Base-by-base conservation (phyloP, 179 eudicot species). In the Actinidia chinensis region DNA sequence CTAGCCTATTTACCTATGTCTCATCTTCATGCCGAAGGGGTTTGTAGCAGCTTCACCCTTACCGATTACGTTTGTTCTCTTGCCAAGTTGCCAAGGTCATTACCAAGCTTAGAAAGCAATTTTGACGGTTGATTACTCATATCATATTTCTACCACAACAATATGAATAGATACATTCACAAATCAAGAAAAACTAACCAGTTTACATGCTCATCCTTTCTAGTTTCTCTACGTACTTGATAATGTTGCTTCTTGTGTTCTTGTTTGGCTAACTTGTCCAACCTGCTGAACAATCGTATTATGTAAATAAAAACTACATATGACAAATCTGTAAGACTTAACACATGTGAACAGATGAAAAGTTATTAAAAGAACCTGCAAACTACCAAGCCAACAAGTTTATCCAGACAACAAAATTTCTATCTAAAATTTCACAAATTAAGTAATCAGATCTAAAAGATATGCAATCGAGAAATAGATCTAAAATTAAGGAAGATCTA, bases 251-350 rank as follows among this genome's bases (percentile, higher is more conserved):
- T 65, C 6, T 63, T 84, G 80, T 72, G 84, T 76, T 77, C 83
- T 56, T 82, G 79, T 74, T 81, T 84, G 28, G 68, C 54, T 3
- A 71, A 82, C 63, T 80, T 83, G 73, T 73, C 78, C 79, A 91
- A 73, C 66, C 59, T 71, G 68, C 76, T 75, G 82, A 40, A 91
- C 90, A 72, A 91, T 81, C 86, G 96, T 93, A 78, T 60, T 68
- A 80, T 54, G 40, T 66, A 82, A 36, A n/a, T 64, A 80, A 70
- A 65, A 74, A 73, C 33, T 44, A 70, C 56, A 56, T 56, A 47
- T 52, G 46, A 71, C 54, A 71, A 64, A 44, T 72, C 67, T 20
- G 43, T 42, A 47, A 42, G 65, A 40, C 40, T 4, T 20, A 20
- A 55, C 65, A 20, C 63, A 17, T 15, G 9, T 22, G 48, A 6